Evolutionary conservation across 352 stramenopile species (phyloP).

Genomic region (Blastocystis sp.): DNA sequence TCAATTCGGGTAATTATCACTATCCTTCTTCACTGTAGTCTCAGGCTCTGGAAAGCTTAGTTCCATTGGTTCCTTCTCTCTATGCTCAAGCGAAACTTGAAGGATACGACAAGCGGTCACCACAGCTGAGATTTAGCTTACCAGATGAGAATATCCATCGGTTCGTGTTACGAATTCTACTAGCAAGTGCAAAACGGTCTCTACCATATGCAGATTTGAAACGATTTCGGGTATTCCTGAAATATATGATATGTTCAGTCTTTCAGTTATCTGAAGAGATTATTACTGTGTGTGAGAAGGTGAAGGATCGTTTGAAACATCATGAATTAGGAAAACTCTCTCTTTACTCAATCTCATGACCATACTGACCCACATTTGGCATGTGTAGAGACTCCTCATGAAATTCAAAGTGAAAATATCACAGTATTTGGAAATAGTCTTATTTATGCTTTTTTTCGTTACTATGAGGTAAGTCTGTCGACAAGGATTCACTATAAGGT

Average conservation of each 20-base stretch:
- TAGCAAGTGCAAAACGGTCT: background rate
- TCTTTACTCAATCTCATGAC: background rate
- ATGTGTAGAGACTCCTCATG: background rate
- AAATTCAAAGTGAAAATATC: background rate
- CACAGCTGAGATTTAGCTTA: background rate
- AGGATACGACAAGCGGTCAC: background rate
- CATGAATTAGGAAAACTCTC: background rate
- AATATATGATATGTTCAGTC: background rate
- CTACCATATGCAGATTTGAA: conserved; percentile 48
- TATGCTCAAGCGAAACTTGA: background rate
- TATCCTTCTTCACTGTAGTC: background rate
- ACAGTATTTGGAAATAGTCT: background rate
- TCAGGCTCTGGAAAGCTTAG: background rate
- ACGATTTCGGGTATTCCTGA: conserved; percentile 21
- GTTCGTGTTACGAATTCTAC: background rate
- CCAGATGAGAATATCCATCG: conserved; percentile 1
- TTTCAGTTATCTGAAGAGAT: conserved; percentile 15
- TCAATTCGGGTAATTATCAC: background rate
- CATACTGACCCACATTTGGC: background rate
- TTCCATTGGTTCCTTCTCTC: background rate
- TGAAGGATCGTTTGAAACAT: background rate
- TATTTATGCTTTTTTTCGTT: conserved; percentile 40
- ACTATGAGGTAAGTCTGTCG: background rate
- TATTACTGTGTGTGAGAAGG: background rate
- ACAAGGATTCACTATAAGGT: background rate